These are phyloP conservation scores for Apiotrichum sp. DNA, from an alignment of 1,284 basidiomycete species.

Conservation along the genomic window DNA sequence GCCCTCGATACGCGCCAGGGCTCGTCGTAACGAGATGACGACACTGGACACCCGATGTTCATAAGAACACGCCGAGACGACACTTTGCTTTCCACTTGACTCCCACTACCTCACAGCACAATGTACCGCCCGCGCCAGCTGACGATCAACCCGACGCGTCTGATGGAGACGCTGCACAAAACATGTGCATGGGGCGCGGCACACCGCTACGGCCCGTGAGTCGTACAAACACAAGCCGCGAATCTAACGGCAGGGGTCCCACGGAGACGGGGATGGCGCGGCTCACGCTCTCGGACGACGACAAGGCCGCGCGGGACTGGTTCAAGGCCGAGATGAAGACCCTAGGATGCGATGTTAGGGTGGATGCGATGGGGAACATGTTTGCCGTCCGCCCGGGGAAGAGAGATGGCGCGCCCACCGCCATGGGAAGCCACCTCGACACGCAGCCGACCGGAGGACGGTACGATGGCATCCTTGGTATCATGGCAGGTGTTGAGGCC, in stretches of 20 bases:
- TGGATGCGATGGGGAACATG: conserved; percentile 40
- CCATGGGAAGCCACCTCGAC: conserved; percentile 32
- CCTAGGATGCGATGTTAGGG: conserved; percentile 33
- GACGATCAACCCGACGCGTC: conserved; percentile 20
- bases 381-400: conserved; percentile 30
- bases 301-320: conserved; percentile 34
- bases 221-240: background rate
- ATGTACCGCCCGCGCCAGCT: conserved; percentile 8
- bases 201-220: conserved; percentile 3
- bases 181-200: conserved; percentile 27
- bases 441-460: conserved; percentile 32
- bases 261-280: conserved; percentile 19
- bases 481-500: conserved; percentile 24
- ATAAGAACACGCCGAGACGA: no score
- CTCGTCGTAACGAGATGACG: no score
- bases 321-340: conserved; percentile 26
- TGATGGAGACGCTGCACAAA: conserved; percentile 29
- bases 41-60: no score
- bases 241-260: conserved; percentile 2
- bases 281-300: conserved; percentile 31
- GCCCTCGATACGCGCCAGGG: no score
- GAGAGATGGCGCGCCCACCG: conserved; percentile 20
- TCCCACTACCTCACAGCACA: background rate
- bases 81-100: no score
- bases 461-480: conserved; percentile 34